Base-by-base conservation (phyloP, 2,329 filamentous ascomycete species). In the Fusarium miscanthi region DNA sequence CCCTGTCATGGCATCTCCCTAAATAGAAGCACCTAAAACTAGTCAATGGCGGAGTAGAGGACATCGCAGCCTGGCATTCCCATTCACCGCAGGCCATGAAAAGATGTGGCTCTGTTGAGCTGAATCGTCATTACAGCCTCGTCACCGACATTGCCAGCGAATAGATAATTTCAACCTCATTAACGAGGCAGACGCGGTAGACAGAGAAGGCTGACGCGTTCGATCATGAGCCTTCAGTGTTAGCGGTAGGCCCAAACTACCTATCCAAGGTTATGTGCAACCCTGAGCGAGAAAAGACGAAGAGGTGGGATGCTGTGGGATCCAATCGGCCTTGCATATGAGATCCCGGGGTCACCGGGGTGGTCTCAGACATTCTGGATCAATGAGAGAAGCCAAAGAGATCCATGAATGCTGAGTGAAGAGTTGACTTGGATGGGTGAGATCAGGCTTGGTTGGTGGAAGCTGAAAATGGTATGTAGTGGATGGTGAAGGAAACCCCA, bases 281-380 rank as follows among this genome's bases (percentile, higher is more conserved):
- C 57, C 43, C 46, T 52, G 33, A 53, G 45, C 40, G 45, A 64
- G 40, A 63, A 43, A 62, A 51, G 41, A 62, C 25, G 37, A 59
- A 58, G 48, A 76, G 72, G 51, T 49, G 60, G 76, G 62, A 69
- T 69, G 63, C 53, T 41, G 59, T 69, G 51, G 60, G 63, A 74
- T 77, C 69, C 74, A 76, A 77, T 76, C 69, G 74, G 67, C 59
- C 57, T 51, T 75, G 75, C 72, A 66, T 76, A 72, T 71, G 57
- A 77, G 69, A 71, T 70, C 64, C 71, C 69, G 73, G 73, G 74
- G 62, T 62, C 60, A 66, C 70, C 68, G 64, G 60, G 63, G 59
- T 31, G 60, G 66, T 51, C 68, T 58, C 61, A 46, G 61, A 73
- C 54, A 63, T 69, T 74, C 59, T 73, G 63, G 67, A 72, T 69